phyloP scores from a whole-genome alignment of 164 flowering plant genomes.

The Stephania yunnanensis region DNA sequence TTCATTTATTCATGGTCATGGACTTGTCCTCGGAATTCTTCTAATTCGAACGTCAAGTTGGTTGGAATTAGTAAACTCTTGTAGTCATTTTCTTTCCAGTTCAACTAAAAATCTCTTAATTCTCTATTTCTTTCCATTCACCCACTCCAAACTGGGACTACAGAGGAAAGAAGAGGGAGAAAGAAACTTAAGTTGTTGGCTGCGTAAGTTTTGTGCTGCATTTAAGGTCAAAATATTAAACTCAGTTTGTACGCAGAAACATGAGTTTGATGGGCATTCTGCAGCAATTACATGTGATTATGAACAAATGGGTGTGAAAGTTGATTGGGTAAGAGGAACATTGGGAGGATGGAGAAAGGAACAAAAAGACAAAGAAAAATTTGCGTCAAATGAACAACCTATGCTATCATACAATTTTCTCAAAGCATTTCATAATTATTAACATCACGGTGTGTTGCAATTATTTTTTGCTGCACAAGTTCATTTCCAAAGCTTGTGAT shows the following conservation, averaged over 20 bases:
- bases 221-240: not conserved
- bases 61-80: not conserved
- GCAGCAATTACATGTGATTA: not conserved
- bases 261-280: no score
- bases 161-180: not conserved
- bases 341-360: not conserved
- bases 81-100: not conserved
- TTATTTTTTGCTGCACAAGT: not conserved
- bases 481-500: not conserved
- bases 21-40: not conserved
- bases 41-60: not conserved
- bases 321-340: not conserved
- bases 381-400: not conserved
- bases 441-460: not conserved
- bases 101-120: not conserved
- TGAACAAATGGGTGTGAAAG: not conserved
- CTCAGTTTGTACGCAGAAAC: not conserved
- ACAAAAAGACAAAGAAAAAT: not conserved
- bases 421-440: not conserved
- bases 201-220: no score
- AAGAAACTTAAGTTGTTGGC: no score
- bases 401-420: not conserved
- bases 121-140: not conserved
- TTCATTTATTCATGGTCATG: not conserved
- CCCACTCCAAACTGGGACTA: not conserved